Conservation (phyloP, 139 green algal species). For the Chlamydomonas incerta region DNA sequence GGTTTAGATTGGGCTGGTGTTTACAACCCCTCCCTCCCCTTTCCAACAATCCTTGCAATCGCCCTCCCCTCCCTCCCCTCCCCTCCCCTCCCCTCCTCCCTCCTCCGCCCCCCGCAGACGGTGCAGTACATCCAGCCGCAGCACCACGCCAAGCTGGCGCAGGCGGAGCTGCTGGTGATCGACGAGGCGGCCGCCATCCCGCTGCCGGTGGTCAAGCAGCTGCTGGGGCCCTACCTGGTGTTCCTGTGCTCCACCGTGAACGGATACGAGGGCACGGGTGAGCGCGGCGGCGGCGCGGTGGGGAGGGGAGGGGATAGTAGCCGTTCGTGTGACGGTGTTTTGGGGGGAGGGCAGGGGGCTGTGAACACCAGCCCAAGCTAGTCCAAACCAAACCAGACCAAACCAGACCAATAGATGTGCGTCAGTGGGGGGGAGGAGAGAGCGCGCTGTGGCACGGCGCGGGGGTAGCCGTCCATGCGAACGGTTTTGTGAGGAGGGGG, state of each 20-base stretch:
- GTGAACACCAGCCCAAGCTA: no score
- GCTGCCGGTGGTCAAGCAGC: constrained; percentile 90
- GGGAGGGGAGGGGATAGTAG: no score
- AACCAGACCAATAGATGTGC: no score
- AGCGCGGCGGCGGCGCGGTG: neutral
- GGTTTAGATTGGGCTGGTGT: neutral
- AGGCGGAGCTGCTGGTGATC: constrained; percentile 98
- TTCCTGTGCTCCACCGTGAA: constrained; percentile 97
- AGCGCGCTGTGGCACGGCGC: no score
- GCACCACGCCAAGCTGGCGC: constrained; percentile 85
- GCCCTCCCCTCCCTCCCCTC: neutral
- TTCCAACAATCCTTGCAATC: neutral
- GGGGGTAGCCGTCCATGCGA: no score
- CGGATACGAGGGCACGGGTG: constrained; percentile 94
- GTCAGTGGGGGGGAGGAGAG: no score
- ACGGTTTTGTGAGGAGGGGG: no score
- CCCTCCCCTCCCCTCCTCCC: neutral
- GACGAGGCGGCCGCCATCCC: constrained; percentile 98
- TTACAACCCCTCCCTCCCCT: neutral
- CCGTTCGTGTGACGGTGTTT: no score
- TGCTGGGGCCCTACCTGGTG: constrained; percentile 98
- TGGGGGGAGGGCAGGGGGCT: no score
- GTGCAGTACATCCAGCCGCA: constrained; percentile 98
- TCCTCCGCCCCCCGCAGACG: constrained; percentile 72
- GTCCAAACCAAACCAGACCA: no score